Base-by-base conservation (phyloP, 2,329 filamentous ascomycete genomes). In the Daldinia eschscholtzii region DNA sequence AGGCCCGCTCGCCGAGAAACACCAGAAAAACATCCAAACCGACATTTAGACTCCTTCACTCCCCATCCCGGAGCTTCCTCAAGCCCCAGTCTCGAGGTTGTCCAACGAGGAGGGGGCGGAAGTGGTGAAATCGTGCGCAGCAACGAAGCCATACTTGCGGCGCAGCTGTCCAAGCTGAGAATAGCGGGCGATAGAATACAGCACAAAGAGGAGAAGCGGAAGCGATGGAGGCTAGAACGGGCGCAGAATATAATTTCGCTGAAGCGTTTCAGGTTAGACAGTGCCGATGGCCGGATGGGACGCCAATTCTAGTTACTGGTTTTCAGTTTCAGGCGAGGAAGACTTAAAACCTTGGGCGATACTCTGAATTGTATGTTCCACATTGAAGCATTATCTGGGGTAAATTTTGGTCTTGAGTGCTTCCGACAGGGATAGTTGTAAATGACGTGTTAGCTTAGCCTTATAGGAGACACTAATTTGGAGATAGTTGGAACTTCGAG, bases 111-210 rank as follows among this genome's bases (percentile, higher is more conserved):
- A 52, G 46, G 46, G 26, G 33, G 26, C 7, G 46, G 46, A 18
- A 33, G 46, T 15, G 46, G 46, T 18, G 46, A 52, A 30, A 33
- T 52, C 26, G 46, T 52, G 28, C 46, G 46, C 28, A 52, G 46
- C 26, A 52, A 26, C n/a, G 46, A 52, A 15, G 46, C 46, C 10
- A 33, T 52, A 52, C 46, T 52, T 33, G 46, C 46, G 4, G 46
- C 46, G 46, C 46, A 52, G 46, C 46, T 52, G 26, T 52, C 46
- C 7, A 52, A 52, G 26, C 46, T 52, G 46, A 52, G 46, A 33
- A 52, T 52, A 30, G 46, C 46, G 15, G 28, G 46, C n/a, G 46
- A 52, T 52, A 52, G 46, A 10, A 52, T 52, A 33, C 46, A 52
- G 28, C 46, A 52, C 26, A 52, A 52, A 26, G 46, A 52, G 6